Evolutionary conservation across 2,329 filamentous ascomycete species (phyloP).

Genomic region (Coniochaeta pulveracea): DNA sequence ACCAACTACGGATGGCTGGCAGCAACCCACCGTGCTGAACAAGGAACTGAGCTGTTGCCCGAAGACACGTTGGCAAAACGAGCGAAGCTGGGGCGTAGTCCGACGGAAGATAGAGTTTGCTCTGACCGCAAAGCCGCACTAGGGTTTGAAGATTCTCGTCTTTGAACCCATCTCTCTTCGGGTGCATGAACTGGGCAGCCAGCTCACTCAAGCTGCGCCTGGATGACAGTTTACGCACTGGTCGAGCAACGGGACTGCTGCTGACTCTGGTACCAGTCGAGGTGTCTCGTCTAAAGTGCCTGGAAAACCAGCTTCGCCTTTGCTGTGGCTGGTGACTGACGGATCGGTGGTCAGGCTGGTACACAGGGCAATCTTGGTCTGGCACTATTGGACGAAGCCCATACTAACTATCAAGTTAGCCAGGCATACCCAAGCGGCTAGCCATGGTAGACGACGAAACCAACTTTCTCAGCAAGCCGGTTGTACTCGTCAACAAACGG

Average conservation of each 20-base stretch:
- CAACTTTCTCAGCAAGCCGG: constrained; percentile 44
- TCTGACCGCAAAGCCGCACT: constrained; percentile 51
- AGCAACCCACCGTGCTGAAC: constrained; percentile 44
- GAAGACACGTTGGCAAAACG: constrained; percentile 52
- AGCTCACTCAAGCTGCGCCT: constrained; percentile 46
- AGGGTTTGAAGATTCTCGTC: constrained; percentile 44
- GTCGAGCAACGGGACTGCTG: constrained; percentile 9
- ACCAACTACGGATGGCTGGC: not conserved
- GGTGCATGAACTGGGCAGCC: constrained; percentile 31
- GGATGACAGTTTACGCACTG: constrained; percentile 23
- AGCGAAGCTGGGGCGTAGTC: constrained; percentile 47
- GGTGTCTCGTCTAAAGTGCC: constrained; percentile 18
- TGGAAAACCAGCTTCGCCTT: constrained; percentile 19
- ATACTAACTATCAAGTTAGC: too few relatives aligned
- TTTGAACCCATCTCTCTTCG: constrained; percentile 34
- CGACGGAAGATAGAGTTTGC: constrained; percentile 45
- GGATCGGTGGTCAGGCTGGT: constrained; percentile 8
- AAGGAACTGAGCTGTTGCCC: constrained; percentile 54
- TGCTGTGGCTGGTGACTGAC: too few relatives aligned
- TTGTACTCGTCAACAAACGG: constrained; percentile 49
- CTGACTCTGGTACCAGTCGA: constrained; percentile 16
- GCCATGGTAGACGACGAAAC: constrained; percentile 3
- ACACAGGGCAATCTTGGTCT: constrained; percentile 4
- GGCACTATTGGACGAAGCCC: not conserved
- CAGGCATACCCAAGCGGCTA: too few relatives aligned